Percentiles rank a stretch among this genome's conserved stretches.
Conservation (phyloP, 140 eudicot genomes). For the Erigeron philadelphicus region DNA sequence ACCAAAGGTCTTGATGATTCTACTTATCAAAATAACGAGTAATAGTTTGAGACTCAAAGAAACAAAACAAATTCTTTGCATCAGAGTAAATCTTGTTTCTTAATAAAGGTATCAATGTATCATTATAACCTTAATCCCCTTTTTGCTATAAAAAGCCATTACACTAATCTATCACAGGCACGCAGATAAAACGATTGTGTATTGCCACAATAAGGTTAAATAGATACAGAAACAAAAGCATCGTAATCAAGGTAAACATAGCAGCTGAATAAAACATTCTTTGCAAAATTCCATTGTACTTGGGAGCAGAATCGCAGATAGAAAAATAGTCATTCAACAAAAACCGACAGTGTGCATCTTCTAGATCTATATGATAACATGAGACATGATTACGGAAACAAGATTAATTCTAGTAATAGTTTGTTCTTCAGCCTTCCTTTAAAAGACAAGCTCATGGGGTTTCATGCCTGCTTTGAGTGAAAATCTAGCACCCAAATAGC, state of each 20-base stretch:
- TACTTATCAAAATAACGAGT: no score
- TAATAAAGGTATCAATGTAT: no score
- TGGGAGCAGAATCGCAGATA: conserved; percentile 19
- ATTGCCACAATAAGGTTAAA: no score
- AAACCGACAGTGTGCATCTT: conserved; percentile 21
- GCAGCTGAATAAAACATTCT: neutral
- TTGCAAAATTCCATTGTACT: conserved; percentile 25
- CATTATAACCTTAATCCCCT: no score
- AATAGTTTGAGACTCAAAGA: no score
- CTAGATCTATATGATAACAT: conserved; percentile 24
- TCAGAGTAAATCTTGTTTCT: no score
- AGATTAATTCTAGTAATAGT: conserved; percentile 12
- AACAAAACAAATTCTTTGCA: no score
- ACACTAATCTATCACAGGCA: no score
- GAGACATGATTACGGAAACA: conserved; percentile 23
- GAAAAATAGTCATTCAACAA: conserved; percentile 19
- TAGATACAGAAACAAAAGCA: no score
- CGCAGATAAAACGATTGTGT: no score
- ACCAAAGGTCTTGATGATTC: no score
- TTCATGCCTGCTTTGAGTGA: conserved; percentile 38
- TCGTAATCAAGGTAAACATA: neutral
- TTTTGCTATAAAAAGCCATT: no score
- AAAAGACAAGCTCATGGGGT: conserved; percentile 38
- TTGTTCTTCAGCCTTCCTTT: neutral
- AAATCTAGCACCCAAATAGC: conserved; percentile 36